Evolutionary conservation across 805 yeast species (phyloP), one percentile per base, ranked within the genome.

Genomic region (Pichia manshurica): DNA sequence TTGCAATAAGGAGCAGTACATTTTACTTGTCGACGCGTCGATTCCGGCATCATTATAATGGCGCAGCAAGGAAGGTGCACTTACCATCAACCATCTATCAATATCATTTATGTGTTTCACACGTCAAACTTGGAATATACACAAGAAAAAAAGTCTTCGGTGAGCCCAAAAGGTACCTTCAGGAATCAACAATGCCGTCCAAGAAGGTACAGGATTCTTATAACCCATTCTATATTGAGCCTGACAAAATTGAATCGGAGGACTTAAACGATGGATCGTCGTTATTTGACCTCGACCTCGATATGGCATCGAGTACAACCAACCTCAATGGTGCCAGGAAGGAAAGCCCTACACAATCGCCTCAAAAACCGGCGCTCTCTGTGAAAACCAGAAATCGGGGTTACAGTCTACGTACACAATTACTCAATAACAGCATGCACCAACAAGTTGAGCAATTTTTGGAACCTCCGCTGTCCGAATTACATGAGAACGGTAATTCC

Each of bases 331-430:
- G 22, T 35, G 13, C 19, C 13, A 35, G 16, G 12, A 36, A 22
- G 17, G 19, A 12, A 13, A 20, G 17, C n/a, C 20, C 32, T 2
- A 23, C 25, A 13, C n/a, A 12, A 25, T 20, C 56, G 10, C 56
- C 56, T 1, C n/a, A 31, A 2, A 36, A 31, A 40, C 49, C 51
- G 2, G 20, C 65, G 5, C 53, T 52, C 35, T 59, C 66, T 1
- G 57, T 61, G 15, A 62, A 54, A 45, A 66, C 74, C 28, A 67
- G 86, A 52, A 75, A 73, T 51, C 64, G 90, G 56, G 89, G 89
- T 0, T 78, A 81, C 51, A 80, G 87, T 8, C 63, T 84, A 47
- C 70, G 90, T 51, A 71, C 85, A 0, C 88, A 84, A 65, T 68
- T 84, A 42, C 74, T 83, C 65, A 78, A 72, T 58, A 78, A 72